These are phyloP conservation scores for Coniosporium tulheliwenetii DNA, from an alignment of 2,329 filamentous ascomycete species.

Conservation along the genomic window DNA sequence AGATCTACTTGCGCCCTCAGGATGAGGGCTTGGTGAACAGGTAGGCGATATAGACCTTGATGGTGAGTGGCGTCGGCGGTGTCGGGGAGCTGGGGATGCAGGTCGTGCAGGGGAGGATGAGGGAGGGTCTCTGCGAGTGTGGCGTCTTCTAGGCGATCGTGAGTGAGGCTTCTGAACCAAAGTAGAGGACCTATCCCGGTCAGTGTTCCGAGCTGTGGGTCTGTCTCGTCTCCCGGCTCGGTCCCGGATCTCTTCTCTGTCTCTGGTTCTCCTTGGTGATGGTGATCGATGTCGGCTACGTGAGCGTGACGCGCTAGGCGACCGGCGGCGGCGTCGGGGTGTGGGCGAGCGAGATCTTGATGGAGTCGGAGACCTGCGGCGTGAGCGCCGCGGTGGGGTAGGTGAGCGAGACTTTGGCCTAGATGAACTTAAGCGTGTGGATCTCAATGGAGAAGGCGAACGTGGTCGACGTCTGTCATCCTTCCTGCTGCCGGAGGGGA, in stretches of 20 bases:
- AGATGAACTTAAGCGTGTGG: background rate
- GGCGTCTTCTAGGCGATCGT: slow-evolving; percentile 36
- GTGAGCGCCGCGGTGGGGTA: slow-evolving; percentile 14
- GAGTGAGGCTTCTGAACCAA: slow-evolving; percentile 36
- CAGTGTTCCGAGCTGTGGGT: slow-evolving; percentile 21
- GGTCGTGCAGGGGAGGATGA: slow-evolving; percentile 6
- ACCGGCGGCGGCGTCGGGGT: background rate
- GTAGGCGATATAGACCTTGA: slow-evolving; percentile 21
- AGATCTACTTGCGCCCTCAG: slow-evolving; percentile 17
- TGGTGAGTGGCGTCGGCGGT: slow-evolving; percentile 17
- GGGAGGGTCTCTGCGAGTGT: slow-evolving; percentile 23
- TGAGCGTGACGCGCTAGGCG: slow-evolving; percentile 3
- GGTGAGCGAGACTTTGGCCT: slow-evolving; percentile 6
- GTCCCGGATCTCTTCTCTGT: slow-evolving; percentile 13
- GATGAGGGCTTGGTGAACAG: slow-evolving; percentile 21
- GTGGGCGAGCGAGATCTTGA: slow-evolving; percentile 2
- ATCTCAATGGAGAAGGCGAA: slow-evolving; percentile 14
- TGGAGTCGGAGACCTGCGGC: slow-evolving; percentile 7
- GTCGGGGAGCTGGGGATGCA: slow-evolving; percentile 14
- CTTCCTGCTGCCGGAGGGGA: slow-evolving; percentile 27
- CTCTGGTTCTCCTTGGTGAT: slow-evolving; percentile 18
- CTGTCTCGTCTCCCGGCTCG: slow-evolving; percentile 9
- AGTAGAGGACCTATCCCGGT: slow-evolving; percentile 32
- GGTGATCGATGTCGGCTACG: slow-evolving; percentile 12
- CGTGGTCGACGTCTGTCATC: slow-evolving; percentile 21